Evolutionary conservation across 139 green algal genomes (phyloP).

Genomic region (Raphidocelis subcapitata): DNA sequence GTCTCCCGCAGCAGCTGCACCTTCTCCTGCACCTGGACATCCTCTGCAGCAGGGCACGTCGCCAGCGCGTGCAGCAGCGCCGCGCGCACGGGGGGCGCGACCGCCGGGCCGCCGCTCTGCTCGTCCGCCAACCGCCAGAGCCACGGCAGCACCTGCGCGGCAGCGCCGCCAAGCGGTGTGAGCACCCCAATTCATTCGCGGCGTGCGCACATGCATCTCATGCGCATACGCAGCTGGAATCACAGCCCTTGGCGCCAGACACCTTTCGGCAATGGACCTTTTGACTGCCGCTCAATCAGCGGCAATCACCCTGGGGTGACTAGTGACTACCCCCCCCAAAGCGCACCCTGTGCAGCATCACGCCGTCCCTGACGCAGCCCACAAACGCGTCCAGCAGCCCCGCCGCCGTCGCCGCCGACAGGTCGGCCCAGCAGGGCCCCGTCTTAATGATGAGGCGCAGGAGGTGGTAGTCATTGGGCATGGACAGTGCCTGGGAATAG

Average conservation of each 20-base stretch:
- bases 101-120: conserved; percentile 1
- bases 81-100: conserved; percentile 18
- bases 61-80: conserved; percentile 27
- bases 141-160: conserved; percentile 50
- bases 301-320: no score
- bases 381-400: conserved; percentile 37
- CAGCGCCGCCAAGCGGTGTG: no score
- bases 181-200: no score
- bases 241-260: no score
- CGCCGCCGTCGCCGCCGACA: conserved; percentile 13
- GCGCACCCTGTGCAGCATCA: conserved; percentile 35
- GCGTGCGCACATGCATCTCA: no score
- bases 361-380: conserved; percentile 23
- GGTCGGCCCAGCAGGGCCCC: conserved; percentile 28
- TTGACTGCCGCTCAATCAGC: no score
- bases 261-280: no score
- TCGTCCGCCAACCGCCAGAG: conserved; percentile 50
- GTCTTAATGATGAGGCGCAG: conserved; percentile 36
- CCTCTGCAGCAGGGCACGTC: conserved; percentile 17
- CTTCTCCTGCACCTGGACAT: conserved; percentile 24
- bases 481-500: conserved; percentile 31
- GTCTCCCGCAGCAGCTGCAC: no score
- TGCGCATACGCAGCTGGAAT: no score
- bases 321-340: no score
- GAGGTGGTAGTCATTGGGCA: conserved; percentile 26